Evolutionary conservation across 208 protist species (phyloP), one percentile per base, ranked within the genome.

Genomic region (Wallacemonas sp.): DNA sequence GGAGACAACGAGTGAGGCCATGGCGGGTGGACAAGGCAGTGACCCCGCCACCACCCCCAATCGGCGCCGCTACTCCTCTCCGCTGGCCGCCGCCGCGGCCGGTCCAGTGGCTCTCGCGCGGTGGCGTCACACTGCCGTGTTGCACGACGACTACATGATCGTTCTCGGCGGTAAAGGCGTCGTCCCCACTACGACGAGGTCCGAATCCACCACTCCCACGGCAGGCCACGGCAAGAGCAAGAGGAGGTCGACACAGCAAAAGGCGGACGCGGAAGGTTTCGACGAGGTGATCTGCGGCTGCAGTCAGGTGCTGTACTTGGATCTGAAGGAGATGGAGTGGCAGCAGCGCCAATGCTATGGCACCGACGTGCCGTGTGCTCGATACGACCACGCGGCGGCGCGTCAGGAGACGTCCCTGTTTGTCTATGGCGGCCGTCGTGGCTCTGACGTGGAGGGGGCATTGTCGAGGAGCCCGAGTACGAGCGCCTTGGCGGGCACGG

Each of bases 81-180:
- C 56, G 1, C 55, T 39, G 28, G 56, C 21, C 24, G n/a, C 66
- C 42, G 2, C 26, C 56, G 2, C 45, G 28, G n/a, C n/a, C n/a
- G 24, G 46, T 27, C 34, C 22, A 15, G n/a, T 26, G 14, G 27
- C 14, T 19, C 47, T 73, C 30, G 61, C 67, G 19, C 80, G 84
- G 34, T 91, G 84, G 84, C 74, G 80, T 27, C 84, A 91, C 71
- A 71, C 70, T 9, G 75, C 78, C 19, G 67, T 83, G 27, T 67
- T 80, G 44, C 68, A 87, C 66, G 70, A 87, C 54, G 70, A 91
- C 58, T 79, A 75, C 62, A 77, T 91, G 51, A 69, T 86, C 46
- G 68, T 87, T 5, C 27, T 87, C 1, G 84, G 84, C n/a, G 84
- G 84, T 8, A 68, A 79, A 21, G 66, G 67, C 41, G 22, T 55